Conservation (phyloP, 1,284 basidiomycete species). For the Pyrrhoderma lamaoense region DNA sequence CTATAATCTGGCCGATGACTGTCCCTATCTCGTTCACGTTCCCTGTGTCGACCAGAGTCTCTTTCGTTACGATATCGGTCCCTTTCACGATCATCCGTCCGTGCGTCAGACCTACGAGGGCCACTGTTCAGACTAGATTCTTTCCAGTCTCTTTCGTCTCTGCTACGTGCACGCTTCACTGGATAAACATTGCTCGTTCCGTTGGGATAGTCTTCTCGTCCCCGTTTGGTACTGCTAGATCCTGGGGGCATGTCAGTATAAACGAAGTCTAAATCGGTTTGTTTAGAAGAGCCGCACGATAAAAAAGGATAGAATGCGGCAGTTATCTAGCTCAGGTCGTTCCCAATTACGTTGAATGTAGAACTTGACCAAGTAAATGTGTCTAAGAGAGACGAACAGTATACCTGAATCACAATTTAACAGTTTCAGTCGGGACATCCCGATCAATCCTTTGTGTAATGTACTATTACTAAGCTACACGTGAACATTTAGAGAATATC, state of each 20-base stretch:
- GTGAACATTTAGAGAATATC: not conserved
- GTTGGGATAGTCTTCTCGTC: conserved; percentile 50
- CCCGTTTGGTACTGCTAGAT: conserved; percentile 50
- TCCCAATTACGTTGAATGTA: no score
- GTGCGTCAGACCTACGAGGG: conserved; percentile 39
- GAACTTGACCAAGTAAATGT: no score
- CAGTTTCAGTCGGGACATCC: not conserved
- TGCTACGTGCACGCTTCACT: conserved; percentile 6
- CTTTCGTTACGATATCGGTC: conserved; percentile 29
- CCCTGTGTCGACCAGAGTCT: conserved; percentile 21
- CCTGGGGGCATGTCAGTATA: conserved; percentile 82
- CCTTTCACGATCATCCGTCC: conserved; percentile 30
- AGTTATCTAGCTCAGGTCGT: not conserved
- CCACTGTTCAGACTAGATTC: conserved; percentile 30
- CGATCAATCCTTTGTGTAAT: not conserved
- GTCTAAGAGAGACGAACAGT: no score
- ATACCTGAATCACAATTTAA: no score
- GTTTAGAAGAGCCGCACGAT: conserved; percentile 79
- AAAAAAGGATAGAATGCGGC: conserved; percentile 26
- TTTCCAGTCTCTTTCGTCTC: conserved; percentile 65
- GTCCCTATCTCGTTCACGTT: conserved; percentile 19
- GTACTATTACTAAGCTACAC: not conserved
- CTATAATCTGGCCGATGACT: conserved; percentile 7
- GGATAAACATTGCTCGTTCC: conserved; percentile 15
- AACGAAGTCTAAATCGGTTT: conserved; percentile 42